Evolutionary conservation across 2,329 filamentous ascomycete genomes (phyloP), one percentile per base, ranked within the genome.

Genomic region (Claviceps monticola): DNA sequence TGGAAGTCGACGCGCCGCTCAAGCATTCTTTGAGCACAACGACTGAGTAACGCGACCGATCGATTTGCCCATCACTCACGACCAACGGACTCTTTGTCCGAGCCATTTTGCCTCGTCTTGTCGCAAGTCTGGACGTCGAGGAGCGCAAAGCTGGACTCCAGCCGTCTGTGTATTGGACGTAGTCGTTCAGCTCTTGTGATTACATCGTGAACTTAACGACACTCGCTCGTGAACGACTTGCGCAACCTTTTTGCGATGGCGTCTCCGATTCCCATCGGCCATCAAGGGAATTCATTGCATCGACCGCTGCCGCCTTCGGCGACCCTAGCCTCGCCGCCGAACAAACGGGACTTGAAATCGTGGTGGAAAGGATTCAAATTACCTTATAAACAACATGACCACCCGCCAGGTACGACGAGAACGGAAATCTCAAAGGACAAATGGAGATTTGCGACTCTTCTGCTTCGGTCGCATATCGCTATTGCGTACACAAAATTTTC

Each of bases 321-420:
- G 64, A 68, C 70, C 68, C 62, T 75, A 65, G 64, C 76, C 65
- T 88, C 87, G 43, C 87, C 86, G 51, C 88, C 88, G 34, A 88
- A 82, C 58, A 94, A 86, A 72, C 82, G 88, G 66, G 89, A 95
- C 66, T 74, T 97, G 60, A 86, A 89, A 60, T 94, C 87, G 54
- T 98, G 93, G 93, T 97, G 93, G 93, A 95, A 89, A 70, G 83
- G 84, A 61, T 97, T 98, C 72, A 93, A 93, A 71, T 79, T 86
- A 51, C 73, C 77, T 46, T 69, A 74, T 39, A 80, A 74, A 61
- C 73, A 75, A 53, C 74, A 79, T 51, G 78, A 82, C 58, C 49
- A 54, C 13, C 60, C 70, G 49, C 69, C 74, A 62, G 78, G 79
- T 82, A 76, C 49, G 54, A n/a, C 36, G 21, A 29, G 34, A 46